Evolutionary conservation across 495 filamentous ascomycete genomes (phyloP).

Genomic region (Annulohypoxylon bovei): DNA sequence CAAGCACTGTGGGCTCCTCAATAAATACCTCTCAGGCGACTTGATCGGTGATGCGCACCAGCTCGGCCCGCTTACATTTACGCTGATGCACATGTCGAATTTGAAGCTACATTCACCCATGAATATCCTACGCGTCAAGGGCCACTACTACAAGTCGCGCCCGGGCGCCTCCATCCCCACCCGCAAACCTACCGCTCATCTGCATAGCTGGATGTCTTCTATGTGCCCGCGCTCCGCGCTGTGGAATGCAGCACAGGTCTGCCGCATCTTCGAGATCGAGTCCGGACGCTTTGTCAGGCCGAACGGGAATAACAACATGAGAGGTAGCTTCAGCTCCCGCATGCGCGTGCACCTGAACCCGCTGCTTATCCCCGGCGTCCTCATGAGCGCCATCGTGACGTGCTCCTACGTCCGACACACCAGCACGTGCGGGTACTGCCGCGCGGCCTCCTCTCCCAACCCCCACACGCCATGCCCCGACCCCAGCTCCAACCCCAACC

Average conservation of each 20-base stretch:
- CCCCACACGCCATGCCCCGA: not conserved
- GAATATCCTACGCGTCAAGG: slow-evolving; percentile 37
- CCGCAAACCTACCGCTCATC: slow-evolving; percentile 38
- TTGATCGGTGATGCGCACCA: slow-evolving; percentile 13
- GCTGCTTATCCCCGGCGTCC: slow-evolving; percentile 37
- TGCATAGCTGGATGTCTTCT: slow-evolving; percentile 41
- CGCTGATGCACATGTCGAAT: slow-evolving; percentile 42
- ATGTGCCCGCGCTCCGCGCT: slow-evolving; percentile 35
- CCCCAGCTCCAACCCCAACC: not conserved
- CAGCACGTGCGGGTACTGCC: slow-evolving; percentile 39
- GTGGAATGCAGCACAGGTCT: slow-evolving; percentile 44
- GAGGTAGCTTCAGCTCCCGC: not conserved
- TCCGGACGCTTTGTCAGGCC: not conserved
- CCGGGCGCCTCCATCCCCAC: slow-evolving; percentile 32
- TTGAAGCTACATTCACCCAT: slow-evolving; percentile 46
- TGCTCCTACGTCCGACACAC: slow-evolving; percentile 44
- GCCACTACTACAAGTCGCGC: slow-evolving; percentile 37
- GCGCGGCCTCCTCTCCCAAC: not conserved
- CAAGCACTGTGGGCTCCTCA: slow-evolving; percentile 26
- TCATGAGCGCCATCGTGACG: slow-evolving; percentile 48
- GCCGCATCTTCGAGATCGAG: slow-evolving; percentile 37
- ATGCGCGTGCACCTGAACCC: slow-evolving; percentile 42
- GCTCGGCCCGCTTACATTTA: slow-evolving; percentile 40
- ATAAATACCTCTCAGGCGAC: slow-evolving; percentile 17
- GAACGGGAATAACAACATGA: too few relatives aligned